Conservation (phyloP, 441 rosid genomes). For the Euphorbia corollata region DNA sequence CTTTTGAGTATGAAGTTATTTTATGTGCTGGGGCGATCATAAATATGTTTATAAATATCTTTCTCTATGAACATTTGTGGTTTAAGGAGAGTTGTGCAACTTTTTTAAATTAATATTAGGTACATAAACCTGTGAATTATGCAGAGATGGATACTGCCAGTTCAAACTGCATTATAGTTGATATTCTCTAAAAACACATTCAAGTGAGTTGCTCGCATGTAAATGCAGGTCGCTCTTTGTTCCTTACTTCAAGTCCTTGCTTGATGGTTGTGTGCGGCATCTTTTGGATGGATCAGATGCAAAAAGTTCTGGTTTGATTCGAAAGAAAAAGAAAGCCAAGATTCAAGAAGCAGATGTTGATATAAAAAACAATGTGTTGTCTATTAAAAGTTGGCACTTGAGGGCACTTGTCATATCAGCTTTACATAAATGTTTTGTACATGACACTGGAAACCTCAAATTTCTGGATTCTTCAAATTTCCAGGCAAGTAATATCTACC, state of each 20-base stretch:
- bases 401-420: slow-evolving; percentile 69
- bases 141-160: not conserved
- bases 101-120: not conserved
- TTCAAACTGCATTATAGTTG: too few species aligned
- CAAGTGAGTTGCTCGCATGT: slow-evolving; percentile 19
- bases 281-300: slow-evolving; percentile 45
- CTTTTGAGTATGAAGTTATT: not conserved
- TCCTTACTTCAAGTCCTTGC: slow-evolving; percentile 78
- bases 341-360: slow-evolving; percentile 38
- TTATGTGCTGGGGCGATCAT: not conserved
- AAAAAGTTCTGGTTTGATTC: slow-evolving; percentile 30
- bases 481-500: slow-evolving; percentile 41
- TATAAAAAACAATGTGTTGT: slow-evolving; percentile 20
- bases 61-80: not conserved
- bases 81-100: not conserved
- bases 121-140: not conserved
- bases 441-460: slow-evolving; percentile 71
- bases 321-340: slow-evolving; percentile 78
- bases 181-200: not conserved
- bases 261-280: slow-evolving; percentile 54
- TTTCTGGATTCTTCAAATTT: slow-evolving; percentile 78
- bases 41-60: too few species aligned
- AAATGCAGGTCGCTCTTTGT: slow-evolving; percentile 80
- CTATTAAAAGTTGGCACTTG: slow-evolving; percentile 72
- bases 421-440: slow-evolving; percentile 72